Evolutionary conservation across 768 basidiomycete genomes (phyloP).

Genomic region (Russula sp.): DNA sequence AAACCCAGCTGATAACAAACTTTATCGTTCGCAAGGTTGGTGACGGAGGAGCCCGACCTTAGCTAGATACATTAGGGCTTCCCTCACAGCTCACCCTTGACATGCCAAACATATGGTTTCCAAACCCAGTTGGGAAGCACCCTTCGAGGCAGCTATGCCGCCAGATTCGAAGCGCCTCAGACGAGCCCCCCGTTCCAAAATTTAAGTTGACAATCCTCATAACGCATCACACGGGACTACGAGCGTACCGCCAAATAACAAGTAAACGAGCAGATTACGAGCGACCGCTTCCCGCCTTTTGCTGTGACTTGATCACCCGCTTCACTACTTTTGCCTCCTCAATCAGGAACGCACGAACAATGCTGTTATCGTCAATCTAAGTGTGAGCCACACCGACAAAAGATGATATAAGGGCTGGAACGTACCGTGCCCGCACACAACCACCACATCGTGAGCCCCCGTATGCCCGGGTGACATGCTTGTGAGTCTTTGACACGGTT

Average conservation of each 20-base stretch:
- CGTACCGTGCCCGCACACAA: constrained; percentile 91
- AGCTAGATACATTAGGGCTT: too few species aligned
- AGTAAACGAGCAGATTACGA: constrained; percentile 7
- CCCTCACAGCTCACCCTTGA: too few species aligned
- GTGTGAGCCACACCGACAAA: background rate
- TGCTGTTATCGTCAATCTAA: constrained; percentile 55
- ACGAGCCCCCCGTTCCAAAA: too few species aligned
- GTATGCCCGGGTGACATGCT: constrained; percentile 93
- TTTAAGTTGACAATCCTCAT: too few species aligned
- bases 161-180: too few species aligned
- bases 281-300: constrained; percentile 31
- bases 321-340: constrained; percentile 99
- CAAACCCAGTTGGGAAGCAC: too few species aligned
- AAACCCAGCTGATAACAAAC: too few species aligned
- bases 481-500: constrained; percentile 92
- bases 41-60: too few species aligned
- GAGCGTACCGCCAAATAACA: background rate
- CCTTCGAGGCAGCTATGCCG: too few species aligned
- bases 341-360: constrained; percentile 96
- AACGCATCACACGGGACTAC: constrained; percentile 1
- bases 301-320: constrained; percentile 94
- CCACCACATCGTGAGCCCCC: constrained; percentile 95
- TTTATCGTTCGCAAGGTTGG: too few species aligned
- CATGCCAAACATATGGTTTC: too few species aligned
- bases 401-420: background rate